Evolutionary conservation across 2,329 filamentous ascomycete species (phyloP), one percentile per base, ranked within the genome.

Genomic region (Cladosporium phlei): DNA sequence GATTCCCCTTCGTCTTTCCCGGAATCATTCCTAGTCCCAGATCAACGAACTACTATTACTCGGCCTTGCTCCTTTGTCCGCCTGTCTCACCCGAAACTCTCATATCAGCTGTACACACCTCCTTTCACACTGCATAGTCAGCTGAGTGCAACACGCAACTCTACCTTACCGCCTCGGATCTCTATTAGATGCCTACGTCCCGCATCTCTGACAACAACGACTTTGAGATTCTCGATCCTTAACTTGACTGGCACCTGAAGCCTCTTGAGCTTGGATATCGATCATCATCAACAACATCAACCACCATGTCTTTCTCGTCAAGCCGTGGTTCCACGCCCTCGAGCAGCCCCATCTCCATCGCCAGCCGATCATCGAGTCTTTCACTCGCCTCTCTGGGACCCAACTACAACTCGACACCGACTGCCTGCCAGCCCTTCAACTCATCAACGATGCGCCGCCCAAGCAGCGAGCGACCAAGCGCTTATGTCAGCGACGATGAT

Each of bases 401-500:
- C 22, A 51, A 20, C 44, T 52, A 49, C 32, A 49, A 49, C 27
- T 50, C 49, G 16, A 42, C 46, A 22, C 47, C 50, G 21, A 48
- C 47, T 5, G 47, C 52, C 30, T 48, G 46, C 42, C 49, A 46
- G 17, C 45, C 45, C 21, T 48, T 48, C 46, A 48, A 38, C 38
- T 43, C 46, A 6, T 34, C 46, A 11, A 20, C 32, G 16, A 24
- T 24, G 17, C 46, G 46, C 16, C 38, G 38, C 17, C 24, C 17
- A 17, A 51, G 46, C 35, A 44, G 29, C 44, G 25, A 38, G 5
- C 32, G 28, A 20, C 54, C 62, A 1, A 66, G 56, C 53, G 53
- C 63, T 2, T 67, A 66, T 47, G 57, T 67, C 40, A 63, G 59
- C 51, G 65, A 67, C 49, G 62, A 63, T 43, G 65, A 67, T 38